Percentiles rank a stretch among this genome's conserved stretches.
Evolutionary conservation across 495 filamentous ascomycete species (phyloP).

Genomic region (Chaetomium cochliodes): DNA sequence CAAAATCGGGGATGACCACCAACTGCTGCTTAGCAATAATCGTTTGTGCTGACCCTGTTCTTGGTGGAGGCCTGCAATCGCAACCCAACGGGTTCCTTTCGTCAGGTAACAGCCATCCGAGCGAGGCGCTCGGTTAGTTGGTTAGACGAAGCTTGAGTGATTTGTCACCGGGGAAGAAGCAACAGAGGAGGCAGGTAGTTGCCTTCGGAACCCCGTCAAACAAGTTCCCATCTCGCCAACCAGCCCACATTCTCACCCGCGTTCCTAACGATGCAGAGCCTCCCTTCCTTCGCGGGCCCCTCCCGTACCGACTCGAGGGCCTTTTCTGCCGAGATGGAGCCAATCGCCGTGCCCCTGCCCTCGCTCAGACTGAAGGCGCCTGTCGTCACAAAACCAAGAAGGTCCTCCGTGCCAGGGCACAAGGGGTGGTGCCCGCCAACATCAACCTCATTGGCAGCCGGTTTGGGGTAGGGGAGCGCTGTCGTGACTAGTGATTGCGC

Average conservation of each 20-base stretch:
- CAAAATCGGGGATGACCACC: neutral
- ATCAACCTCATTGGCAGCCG: conserved; percentile 31
- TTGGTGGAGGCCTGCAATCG: neutral
- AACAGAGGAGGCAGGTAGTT: neutral
- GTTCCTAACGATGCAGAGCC: conserved; percentile 75
- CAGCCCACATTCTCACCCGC: conserved; percentile 74
- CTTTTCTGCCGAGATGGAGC: conserved; percentile 62
- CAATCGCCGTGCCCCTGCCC: conserved; percentile 74
- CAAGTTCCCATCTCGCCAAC: conserved; percentile 75
- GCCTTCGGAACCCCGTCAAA: conserved; percentile 38
- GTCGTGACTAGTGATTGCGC: conserved; percentile 52
- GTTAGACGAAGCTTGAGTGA: neutral
- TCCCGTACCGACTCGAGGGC: conserved; percentile 40
- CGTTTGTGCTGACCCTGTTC: neutral
- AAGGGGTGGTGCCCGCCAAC: conserved; percentile 55
- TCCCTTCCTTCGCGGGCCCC: conserved; percentile 34
- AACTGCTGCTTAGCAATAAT: neutral
- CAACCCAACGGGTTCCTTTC: conserved; percentile 9
- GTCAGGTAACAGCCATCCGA: neutral
- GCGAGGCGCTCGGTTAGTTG: neutral
- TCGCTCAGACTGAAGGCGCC: conserved; percentile 80
- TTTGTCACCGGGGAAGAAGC: conserved; percentile 16
- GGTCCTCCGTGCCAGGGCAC: conserved; percentile 69
- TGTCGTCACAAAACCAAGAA: conserved; percentile 89
- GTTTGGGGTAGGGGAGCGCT: conserved; percentile 28